Evolutionary conservation across 805 yeast species (phyloP).

Genomic region (Ogataea dorogensis): DNA sequence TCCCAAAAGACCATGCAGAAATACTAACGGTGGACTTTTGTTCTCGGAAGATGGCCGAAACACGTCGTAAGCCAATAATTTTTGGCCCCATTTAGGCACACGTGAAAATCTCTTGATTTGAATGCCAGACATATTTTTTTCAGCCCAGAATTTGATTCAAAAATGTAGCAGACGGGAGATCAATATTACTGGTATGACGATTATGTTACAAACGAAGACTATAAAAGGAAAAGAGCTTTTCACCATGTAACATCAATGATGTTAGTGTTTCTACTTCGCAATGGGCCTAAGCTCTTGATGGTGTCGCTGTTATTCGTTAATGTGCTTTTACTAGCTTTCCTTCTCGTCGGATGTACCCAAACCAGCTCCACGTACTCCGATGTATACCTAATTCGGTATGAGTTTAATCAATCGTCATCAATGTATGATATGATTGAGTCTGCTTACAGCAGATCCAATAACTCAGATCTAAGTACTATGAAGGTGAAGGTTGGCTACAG

Average conservation of each 20-base stretch:
- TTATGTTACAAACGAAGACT: too few relatives aligned
- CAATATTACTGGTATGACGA: not conserved
- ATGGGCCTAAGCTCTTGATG: constrained; percentile 43
- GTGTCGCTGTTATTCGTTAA: constrained; percentile 45
- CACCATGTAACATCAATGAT: not conserved
- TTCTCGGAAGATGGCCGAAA: constrained; percentile 1
- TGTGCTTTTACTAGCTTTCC: constrained; percentile 50
- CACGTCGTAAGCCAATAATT: constrained; percentile 12
- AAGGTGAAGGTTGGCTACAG: constrained; percentile 52
- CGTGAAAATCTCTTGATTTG: constrained; percentile 1
- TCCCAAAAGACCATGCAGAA: constrained; percentile 89
- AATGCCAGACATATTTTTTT: constrained; percentile 5
- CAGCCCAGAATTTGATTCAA: not conserved
- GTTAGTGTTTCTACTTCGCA: constrained; percentile 26
- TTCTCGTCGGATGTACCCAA: constrained; percentile 55
- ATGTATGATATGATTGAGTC: constrained; percentile 40
- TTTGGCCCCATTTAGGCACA: constrained; percentile 1
- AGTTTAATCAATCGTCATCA: constrained; percentile 46
- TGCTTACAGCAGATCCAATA: constrained; percentile 35
- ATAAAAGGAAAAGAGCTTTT: not conserved
- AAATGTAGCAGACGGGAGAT: not conserved
- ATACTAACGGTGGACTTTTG: constrained; percentile 56
- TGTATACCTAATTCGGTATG: constrained; percentile 48
- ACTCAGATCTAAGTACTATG: constrained; percentile 39
- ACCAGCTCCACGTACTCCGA: constrained; percentile 42